These are phyloP conservation scores for Calonectria ilicicola DNA, from an alignment of 2,329 filamentous ascomycete species.

Conservation along the genomic window DNA sequence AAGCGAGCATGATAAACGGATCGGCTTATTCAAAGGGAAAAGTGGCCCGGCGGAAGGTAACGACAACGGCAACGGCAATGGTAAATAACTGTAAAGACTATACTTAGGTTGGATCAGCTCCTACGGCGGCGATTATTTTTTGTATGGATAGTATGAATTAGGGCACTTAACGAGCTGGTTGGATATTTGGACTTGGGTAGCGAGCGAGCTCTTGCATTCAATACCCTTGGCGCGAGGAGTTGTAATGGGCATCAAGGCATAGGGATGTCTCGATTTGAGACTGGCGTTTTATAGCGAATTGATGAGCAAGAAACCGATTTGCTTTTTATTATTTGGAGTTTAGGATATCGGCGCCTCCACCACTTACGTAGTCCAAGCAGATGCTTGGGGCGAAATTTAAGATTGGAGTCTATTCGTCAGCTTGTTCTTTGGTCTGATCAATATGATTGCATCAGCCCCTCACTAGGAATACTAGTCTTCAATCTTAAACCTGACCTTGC, in stretches of 20 bases:
- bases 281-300: neutral
- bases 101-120: neutral
- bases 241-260: neutral
- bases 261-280: neutral
- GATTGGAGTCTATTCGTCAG: too few relatives aligned
- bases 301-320: neutral
- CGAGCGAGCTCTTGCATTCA: conserved; percentile 15
- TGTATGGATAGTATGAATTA: neutral
- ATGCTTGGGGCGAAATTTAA: neutral
- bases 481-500: neutral
- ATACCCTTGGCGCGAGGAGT: conserved; percentile 25
- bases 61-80: neutral
- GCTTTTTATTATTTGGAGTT: neutral
- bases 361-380: too few relatives aligned
- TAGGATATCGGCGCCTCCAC: neutral
- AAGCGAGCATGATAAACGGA: conserved; percentile 46
- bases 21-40: conserved; percentile 41
- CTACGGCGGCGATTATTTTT: neutral
- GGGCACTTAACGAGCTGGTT: neutral
- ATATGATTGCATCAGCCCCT: neutral
- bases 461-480: neutral
- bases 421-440: too few relatives aligned
- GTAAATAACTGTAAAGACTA: conserved; percentile 33
- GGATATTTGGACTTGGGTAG: neutral
- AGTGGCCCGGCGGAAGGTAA: conserved; percentile 20